Conservation (phyloP, 2,329 filamentous ascomycete genomes). For the Phoma herbarum region DNA sequence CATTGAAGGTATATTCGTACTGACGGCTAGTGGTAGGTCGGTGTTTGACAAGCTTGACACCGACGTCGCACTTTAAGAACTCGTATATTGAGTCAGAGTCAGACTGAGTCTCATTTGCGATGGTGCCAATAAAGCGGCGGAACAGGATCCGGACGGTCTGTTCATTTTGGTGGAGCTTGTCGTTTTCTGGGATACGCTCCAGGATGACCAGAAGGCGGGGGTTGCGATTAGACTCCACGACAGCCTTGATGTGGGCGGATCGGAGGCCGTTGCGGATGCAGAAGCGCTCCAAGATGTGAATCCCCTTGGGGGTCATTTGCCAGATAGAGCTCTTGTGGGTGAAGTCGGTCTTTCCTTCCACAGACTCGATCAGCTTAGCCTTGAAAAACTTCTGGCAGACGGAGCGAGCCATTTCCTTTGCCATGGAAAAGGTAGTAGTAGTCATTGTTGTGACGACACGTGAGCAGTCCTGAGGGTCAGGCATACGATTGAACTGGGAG, state of each 20-base stretch:
- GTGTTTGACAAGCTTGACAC: conserved; percentile 91
- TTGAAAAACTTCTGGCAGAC: conserved; percentile 96
- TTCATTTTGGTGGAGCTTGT: conserved; percentile 87
- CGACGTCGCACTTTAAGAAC: conserved; percentile 87
- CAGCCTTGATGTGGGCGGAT: conserved; percentile 86
- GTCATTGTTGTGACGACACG: conserved; percentile 98
- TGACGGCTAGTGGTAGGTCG: conserved; percentile 81
- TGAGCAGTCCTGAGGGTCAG: conserved; percentile 93
- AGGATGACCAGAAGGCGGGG: conserved; percentile 88
- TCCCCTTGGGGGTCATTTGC: conserved; percentile 94
- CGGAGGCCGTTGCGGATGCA: conserved; percentile 95
- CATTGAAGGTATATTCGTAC: conserved; percentile 86
- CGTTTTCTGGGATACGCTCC: conserved; percentile 82
- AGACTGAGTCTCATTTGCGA: conserved; percentile 74
- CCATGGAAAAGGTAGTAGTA: conserved; percentile 98
- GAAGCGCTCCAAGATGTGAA: conserved; percentile 89
- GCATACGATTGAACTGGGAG: conserved; percentile 98
- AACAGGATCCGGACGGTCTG: conserved; percentile 95
- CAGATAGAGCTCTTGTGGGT: conserved; percentile 91
- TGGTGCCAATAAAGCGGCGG: conserved; percentile 86
- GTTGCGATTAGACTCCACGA: conserved; percentile 77
- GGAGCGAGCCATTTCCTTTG: conserved; percentile 95
- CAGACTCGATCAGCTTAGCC: conserved; percentile 91
- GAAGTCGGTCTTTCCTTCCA: conserved; percentile 89
- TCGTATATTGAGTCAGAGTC: conserved; percentile 94